These are phyloP conservation scores for Solanum chaucha DNA, from an alignment of 257 asterid species.

Conservation along the genomic window DNA sequence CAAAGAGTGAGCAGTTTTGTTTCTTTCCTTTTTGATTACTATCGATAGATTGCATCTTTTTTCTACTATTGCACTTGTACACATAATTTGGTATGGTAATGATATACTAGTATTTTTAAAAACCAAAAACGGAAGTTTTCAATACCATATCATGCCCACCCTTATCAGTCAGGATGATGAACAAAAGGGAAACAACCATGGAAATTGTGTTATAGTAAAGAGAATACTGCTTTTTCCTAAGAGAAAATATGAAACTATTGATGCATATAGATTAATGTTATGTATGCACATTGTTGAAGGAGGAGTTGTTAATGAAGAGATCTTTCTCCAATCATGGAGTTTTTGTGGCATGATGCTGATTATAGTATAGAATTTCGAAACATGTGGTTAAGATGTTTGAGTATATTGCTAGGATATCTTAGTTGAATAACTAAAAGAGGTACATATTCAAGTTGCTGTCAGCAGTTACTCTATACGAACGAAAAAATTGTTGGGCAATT, in stretches of 20 bases:
- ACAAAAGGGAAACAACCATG: not conserved
- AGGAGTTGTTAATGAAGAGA: not conserved
- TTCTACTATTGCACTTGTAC: not conserved
- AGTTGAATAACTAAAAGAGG: not conserved
- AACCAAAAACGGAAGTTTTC: not conserved
- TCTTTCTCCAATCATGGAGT: not conserved
- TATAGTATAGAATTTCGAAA: not conserved
- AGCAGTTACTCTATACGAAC: not conserved
- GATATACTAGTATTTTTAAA: not conserved
- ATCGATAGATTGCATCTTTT: not conserved
- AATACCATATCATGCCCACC: not conserved
- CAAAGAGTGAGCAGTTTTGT: conserved; percentile 58
- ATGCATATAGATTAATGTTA: not conserved
- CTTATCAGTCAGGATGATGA: not conserved
- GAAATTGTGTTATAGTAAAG: not conserved
- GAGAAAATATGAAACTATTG: not conserved
- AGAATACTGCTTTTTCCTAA: not conserved
- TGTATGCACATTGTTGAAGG: not conserved
- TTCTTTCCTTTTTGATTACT: not conserved
- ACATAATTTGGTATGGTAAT: not conserved
- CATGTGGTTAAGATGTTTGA: not conserved
- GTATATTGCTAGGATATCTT: not conserved
- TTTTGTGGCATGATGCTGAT: not conserved
- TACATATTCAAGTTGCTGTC: not conserved
- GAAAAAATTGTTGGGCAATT: not conserved